Base-by-base conservation (phyloP, 1,284 basidiomycete species). In the Clitocybe nebularis region DNA sequence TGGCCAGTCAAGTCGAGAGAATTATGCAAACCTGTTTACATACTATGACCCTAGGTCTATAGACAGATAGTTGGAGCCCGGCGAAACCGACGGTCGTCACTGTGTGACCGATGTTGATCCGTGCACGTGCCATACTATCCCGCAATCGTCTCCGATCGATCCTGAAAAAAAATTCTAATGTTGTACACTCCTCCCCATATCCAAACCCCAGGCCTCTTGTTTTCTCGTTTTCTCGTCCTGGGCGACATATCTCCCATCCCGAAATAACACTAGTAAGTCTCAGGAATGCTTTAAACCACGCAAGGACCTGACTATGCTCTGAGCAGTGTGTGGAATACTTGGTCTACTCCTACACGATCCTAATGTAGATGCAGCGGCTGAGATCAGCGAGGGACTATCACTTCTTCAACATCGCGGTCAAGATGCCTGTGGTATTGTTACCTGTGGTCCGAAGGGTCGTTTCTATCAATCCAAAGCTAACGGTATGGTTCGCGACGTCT, bases 391-490 rank as follows among this genome's bases (percentile, higher is more conserved):
- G 63, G 92, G 91, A 30, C 75, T 97, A 14, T 89, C 91, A 24
- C 72, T 97, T 36, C 72, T 97, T 10, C 93, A 97, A 62, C 93
- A 97, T 62, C 77, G 93, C 60, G 95, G 95, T 23, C 95, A 99
- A 64, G 95, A 99, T 76, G 96, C 96, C 0, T 97, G 94, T 51
- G 96, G 96, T 42, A 89, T 99, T 58, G 89, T 99, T 46, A 99
- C 96, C 36, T 96, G 96, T 63, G 96, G 94, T 3, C 79, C 83
- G 11, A 93, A 93, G 59, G 96, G 96, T 35, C 84, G 94, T 35
- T 91, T 99, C 66, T 95, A 89, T 66, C 96, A 99, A 65, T 93
- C 90, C 76, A 99, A 99, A 69, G 92, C 93, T n/a, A 99, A 99
- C 63, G 96, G 96, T 32, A 99, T 99, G 96, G 95, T 99, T 56